Percentiles rank a stretch among this genome's conserved stretches.
phyloP scores from a whole-genome alignment of 176 grass and related monocot genomes.

The Themeda triandra region DNA sequence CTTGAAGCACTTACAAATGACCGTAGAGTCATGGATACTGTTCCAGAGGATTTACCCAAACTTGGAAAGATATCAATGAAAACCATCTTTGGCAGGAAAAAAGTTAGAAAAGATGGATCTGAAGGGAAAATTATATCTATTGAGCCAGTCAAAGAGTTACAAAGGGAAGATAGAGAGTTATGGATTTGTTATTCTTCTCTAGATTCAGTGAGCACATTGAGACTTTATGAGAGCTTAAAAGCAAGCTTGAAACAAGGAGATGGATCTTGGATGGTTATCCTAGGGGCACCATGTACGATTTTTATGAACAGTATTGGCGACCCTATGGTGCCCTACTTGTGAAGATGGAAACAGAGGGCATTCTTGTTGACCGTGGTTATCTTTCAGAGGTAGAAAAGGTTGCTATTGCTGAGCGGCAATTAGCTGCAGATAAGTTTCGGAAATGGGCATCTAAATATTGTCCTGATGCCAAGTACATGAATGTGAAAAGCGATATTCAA shows the following conservation, averaged over 20 bases:
- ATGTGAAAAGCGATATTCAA: slow-evolving; percentile 76
- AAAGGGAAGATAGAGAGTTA: slow-evolving; percentile 74
- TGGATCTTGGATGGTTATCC: slow-evolving; percentile 56
- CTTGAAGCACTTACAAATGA: slow-evolving; percentile 87
- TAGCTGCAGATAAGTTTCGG: slow-evolving; percentile 64
- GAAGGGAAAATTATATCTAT: slow-evolving; percentile 69
- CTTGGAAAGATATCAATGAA: slow-evolving; percentile 72
- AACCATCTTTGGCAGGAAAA: slow-evolving; percentile 85
- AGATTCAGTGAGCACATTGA: slow-evolving; percentile 62
- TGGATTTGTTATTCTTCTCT: slow-evolving; percentile 92
- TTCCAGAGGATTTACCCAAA: slow-evolving; percentile 32
- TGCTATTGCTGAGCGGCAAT: slow-evolving; percentile 63
- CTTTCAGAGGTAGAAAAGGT: slow-evolving; percentile 75
- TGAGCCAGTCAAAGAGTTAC: slow-evolving; percentile 62
- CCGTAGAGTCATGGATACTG: slow-evolving; percentile 55
- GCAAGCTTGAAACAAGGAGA: slow-evolving; percentile 52
- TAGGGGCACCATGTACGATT: slow-evolving; percentile 76
- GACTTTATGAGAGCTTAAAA: slow-evolving; percentile 84
- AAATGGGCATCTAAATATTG: slow-evolving; percentile 86
- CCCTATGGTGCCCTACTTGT: slow-evolving; percentile 76
- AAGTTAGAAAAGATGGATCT: slow-evolving; percentile 68
- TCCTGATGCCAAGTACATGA: slow-evolving; percentile 84
- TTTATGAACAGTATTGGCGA: slow-evolving; percentile 86
- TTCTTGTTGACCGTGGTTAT: slow-evolving; percentile 73
- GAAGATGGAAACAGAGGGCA: slow-evolving; percentile 85